Percentiles rank a stretch among this genome's conserved stretches.
Conservation (phyloP, 2,329 filamentous ascomycete species). For the Albifimbria verrucaria region DNA sequence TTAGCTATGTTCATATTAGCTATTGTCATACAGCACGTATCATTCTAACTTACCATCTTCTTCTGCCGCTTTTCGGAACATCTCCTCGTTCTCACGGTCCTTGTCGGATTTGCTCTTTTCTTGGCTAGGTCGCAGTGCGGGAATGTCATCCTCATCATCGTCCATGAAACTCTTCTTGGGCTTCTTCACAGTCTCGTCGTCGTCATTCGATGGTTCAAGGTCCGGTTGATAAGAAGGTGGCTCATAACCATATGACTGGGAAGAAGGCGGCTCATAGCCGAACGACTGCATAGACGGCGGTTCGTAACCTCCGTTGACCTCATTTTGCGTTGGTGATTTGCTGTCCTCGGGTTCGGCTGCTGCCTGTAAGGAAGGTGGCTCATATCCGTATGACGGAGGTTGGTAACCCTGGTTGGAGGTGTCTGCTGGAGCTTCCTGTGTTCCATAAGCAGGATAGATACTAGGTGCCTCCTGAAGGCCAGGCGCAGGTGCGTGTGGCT, state of each 20-base stretch:
- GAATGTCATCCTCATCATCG: conserved; percentile 72
- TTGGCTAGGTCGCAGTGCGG: conserved; percentile 44
- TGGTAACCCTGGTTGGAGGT: conserved; percentile 36
- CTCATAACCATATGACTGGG: conserved; percentile 57
- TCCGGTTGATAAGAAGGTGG: conserved; percentile 56
- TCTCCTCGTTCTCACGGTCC: conserved; percentile 78
- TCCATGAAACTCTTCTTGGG: conserved; percentile 77
- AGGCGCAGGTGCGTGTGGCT: conserved; percentile 12
- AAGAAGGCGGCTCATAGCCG: conserved; percentile 62
- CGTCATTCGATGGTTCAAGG: conserved; percentile 33
- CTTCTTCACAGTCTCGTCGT: conserved; percentile 49
- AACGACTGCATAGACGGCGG: conserved; percentile 60
- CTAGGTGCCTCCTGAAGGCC: conserved; percentile 21
- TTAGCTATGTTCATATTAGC: conserved; percentile 45
- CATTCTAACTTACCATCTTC: conserved; percentile 56
- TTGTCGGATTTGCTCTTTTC: conserved; percentile 63
- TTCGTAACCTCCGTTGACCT: conserved; percentile 49
- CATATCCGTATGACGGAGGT: conserved; percentile 48
- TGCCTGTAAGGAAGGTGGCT: conserved; percentile 32
- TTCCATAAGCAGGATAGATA: conserved; percentile 11
- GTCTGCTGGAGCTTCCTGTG: conserved; percentile 11
- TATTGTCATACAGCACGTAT: not conserved
- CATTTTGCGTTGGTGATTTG: conserved; percentile 18
- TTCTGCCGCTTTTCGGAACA: conserved; percentile 80
- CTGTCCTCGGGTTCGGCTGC: conserved; percentile 7